Evolutionary conservation across 1,139 yeast species (phyloP), one percentile per base, ranked within the genome.

Genomic region (Suhomyces taliae): DNA sequence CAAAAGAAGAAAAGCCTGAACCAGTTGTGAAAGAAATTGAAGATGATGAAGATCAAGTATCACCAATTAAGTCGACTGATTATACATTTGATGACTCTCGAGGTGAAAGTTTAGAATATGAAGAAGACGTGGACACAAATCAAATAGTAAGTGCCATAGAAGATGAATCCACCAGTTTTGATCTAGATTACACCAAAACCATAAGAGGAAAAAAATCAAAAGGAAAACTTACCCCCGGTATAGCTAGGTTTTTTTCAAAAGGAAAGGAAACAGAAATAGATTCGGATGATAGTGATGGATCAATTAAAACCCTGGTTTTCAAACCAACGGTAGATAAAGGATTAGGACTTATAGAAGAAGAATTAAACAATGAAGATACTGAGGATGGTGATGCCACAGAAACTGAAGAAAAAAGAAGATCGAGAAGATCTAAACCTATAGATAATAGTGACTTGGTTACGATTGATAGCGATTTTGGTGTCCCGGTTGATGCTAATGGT

Each of bases 391-490:
- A 55, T 36, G 44, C 38, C 11, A 52, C 58, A 3, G 56, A 51
- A 40, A 51, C 55, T 5, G 55, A 53, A 38, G 42, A 42, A 14
- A 43, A 41, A 31, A 37, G 51, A 35, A 27, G 47, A 14, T 40
- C 42, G 1, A 15, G 41, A 33, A 41, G 49, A 27, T 36, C 29
- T 7, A 36, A 40, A n/a, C 41, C 40, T 7, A 38, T 37, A 8
- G 56, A 54, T 36, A 55, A 52, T 12, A 51, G 56, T 39, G 64
- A 59, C 37, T 50, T 50, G 1, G 46, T 65, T 2, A 65, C 71
- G 6, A 64, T 69, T n/a, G 71, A 67, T 45, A 65, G 70, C 50
- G 72, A 66, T 44, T 67, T 66, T 50, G 70, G 69, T 1, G 69
- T 67, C 1, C 66, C 70, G 0, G 64, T 66, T 0, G 54, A 56